Evolutionary conservation across 2,329 filamentous ascomycete genomes (phyloP), one percentile per base, ranked within the genome.

Genomic region (Fusarium sp.): DNA sequence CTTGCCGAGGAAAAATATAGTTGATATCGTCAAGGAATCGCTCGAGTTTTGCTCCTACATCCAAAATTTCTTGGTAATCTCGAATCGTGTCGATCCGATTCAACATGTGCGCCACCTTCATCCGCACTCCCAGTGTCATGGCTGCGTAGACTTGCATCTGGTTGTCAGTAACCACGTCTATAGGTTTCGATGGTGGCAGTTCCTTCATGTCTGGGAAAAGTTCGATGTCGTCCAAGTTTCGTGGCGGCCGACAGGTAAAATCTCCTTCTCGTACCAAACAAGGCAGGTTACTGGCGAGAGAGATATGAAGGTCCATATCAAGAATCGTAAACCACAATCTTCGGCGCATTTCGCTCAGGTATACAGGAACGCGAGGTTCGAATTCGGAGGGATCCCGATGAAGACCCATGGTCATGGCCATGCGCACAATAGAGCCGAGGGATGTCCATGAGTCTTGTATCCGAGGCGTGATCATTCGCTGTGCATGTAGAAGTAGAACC

Each of bases 381-480:
- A 85, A 87, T 67, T 88, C 86, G 15, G 83, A 83, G 4, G 86
- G 85, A 54, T 88, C 86, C 6, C 86, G 82, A 68, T 88, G 86
- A 46, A 88, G 78, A 5, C 86, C 86, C 85, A 88, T 88, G 4
- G 83, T 85, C 86, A 88, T 88, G 31, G 85, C 86, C 79, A 86
- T 85, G 17, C 86, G 83, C 7, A 87, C 82, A 42, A 88, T 83
- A 53, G 83, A 81, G 7, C 86, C 86, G n/a, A 88, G 77, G 57
- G 87, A 84, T 15, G 83, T 82, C 86, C 86, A 88, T 0, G 83
- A 80, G 52, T 86, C 83, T 53, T 87, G 83, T 34, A 84, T 80
- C 9, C 82, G 81, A 22, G 81, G 81, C 7, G 85, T 84, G 74
- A 86, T 85, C 80, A 87, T 84, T 55, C 85, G 79, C 66, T 83